phyloP scores from a whole-genome alignment of 176 grass and related monocot species.

The Urochloa ruziziensis region DNA sequence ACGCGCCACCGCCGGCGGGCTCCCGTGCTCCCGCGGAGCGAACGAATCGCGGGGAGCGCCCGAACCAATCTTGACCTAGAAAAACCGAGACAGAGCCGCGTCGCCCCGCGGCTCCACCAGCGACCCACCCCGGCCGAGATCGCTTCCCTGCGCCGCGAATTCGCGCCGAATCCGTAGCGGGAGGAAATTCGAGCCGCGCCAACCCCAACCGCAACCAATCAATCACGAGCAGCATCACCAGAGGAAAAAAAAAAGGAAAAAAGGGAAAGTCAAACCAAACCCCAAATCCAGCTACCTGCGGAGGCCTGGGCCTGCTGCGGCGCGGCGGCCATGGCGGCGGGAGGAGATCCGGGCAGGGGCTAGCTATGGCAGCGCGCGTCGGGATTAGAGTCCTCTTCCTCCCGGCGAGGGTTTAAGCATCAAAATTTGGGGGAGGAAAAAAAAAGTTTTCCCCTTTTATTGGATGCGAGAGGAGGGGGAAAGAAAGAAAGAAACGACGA shows the following conservation, averaged over 20 bases:
- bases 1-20: background rate
- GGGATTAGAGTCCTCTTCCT: constrained; percentile 24
- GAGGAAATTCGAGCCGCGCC: background rate
- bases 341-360: constrained; percentile 26
- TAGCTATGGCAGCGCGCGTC: background rate
- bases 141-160: background rate
- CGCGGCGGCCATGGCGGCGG: constrained; percentile 32
- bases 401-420: constrained; percentile 38
- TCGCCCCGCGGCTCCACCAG: background rate
- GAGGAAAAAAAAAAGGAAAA: too few relatives aligned
- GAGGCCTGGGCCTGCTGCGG: constrained; percentile 30
- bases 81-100: background rate
- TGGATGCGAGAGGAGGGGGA: background rate
- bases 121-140: background rate
- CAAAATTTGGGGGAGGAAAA: constrained; percentile 9
- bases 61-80: constrained; percentile 27
- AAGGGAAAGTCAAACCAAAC: constrained; percentile 15
- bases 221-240: background rate
- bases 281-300: background rate
- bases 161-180: background rate
- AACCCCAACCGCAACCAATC: background rate
- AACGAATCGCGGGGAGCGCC: background rate
- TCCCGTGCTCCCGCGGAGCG: background rate
- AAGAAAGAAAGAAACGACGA: background rate
- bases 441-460: constrained; percentile 2